A percentile compares a stretch with the other conserved stretches of the same genome.
phyloP scores from a whole-genome alignment of 495 filamentous ascomycete genomes.

The Aspergillus asperescens region DNA sequence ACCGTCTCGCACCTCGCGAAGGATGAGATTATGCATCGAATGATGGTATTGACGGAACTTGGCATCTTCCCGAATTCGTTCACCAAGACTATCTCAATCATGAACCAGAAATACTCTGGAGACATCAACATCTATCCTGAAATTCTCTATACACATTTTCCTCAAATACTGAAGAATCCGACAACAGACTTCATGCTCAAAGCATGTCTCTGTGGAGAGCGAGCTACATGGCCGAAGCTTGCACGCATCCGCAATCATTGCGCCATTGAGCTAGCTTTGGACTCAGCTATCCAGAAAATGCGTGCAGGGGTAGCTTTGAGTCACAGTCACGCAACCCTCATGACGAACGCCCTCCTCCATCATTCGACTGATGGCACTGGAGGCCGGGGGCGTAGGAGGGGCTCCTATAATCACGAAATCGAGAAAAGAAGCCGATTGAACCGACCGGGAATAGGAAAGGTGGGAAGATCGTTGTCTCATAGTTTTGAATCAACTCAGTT shows the following conservation, averaged over 20 bases:
- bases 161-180: slow-evolving; percentile 77
- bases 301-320: slow-evolving; percentile 75
- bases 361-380: slow-evolving; percentile 23
- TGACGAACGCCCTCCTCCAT: slow-evolving; percentile 16
- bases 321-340: slow-evolving; percentile 61
- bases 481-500: slow-evolving; percentile 2
- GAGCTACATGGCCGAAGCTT: slow-evolving; percentile 87
- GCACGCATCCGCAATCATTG: slow-evolving; percentile 75
- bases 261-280: slow-evolving; percentile 81
- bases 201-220: slow-evolving; percentile 69
- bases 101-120: slow-evolving; percentile 89
- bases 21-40: slow-evolving; percentile 72
- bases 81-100: slow-evolving; percentile 71
- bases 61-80: slow-evolving; percentile 77
- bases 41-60: slow-evolving; percentile 75
- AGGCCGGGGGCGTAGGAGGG: slow-evolving; percentile 22
- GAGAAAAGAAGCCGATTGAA: slow-evolving; percentile 21
- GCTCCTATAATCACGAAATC: slow-evolving; percentile 34
- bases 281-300: slow-evolving; percentile 73
- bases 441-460: slow-evolving; percentile 11
- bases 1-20: slow-evolving; percentile 70
- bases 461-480: slow-evolving; percentile 29
- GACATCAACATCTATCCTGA: slow-evolving; percentile 92
- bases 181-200: slow-evolving; percentile 81
- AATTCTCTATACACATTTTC: slow-evolving; percentile 68